phyloP scores from a whole-genome alignment of 768 basidiomycete species.

The Tubosaeta sp. region DNA sequence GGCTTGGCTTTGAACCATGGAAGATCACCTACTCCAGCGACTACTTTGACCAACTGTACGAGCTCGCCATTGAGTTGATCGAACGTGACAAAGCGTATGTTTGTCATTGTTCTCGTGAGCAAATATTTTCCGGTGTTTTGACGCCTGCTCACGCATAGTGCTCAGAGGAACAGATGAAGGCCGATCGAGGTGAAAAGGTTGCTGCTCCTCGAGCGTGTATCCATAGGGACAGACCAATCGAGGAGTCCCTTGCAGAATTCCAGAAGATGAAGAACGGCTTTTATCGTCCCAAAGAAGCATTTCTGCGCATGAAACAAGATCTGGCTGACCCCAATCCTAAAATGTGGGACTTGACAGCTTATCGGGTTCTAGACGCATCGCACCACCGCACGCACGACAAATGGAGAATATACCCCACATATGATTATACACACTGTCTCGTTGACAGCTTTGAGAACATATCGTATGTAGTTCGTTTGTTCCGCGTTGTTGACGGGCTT shows the following conservation, averaged over 20 bases:
- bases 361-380: slow-evolving; percentile 83
- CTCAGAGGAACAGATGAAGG: slow-evolving; percentile 88
- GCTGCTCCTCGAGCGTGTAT: slow-evolving; percentile 78
- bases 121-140: not conserved
- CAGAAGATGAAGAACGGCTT: slow-evolving; percentile 88
- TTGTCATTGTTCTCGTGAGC: slow-evolving; percentile 91
- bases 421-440: slow-evolving; percentile 98
- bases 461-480: slow-evolving; percentile 58
- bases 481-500: not conserved
- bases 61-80: slow-evolving; percentile 84
- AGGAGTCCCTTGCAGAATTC: slow-evolving; percentile 85
- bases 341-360: slow-evolving; percentile 99
- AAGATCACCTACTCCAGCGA: slow-evolving; percentile 99
- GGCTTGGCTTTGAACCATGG: slow-evolving; percentile 98
- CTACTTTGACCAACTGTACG: slow-evolving; percentile 85
- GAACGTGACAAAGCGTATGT: slow-evolving; percentile 91
- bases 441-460: slow-evolving; percentile 99
- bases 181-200: slow-evolving; percentile 80
- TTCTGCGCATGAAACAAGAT: slow-evolving; percentile 97
- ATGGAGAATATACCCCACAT: slow-evolving; percentile 98
- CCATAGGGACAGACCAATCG: slow-evolving; percentile 83
- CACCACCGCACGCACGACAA: slow-evolving; percentile 92
- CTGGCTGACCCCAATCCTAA: slow-evolving; percentile 89
- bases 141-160: slow-evolving; percentile 2
- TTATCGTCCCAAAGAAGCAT: slow-evolving; percentile 89